Base-by-base conservation (phyloP, 139 green algal species). In the Micractinium sp. region DNA sequence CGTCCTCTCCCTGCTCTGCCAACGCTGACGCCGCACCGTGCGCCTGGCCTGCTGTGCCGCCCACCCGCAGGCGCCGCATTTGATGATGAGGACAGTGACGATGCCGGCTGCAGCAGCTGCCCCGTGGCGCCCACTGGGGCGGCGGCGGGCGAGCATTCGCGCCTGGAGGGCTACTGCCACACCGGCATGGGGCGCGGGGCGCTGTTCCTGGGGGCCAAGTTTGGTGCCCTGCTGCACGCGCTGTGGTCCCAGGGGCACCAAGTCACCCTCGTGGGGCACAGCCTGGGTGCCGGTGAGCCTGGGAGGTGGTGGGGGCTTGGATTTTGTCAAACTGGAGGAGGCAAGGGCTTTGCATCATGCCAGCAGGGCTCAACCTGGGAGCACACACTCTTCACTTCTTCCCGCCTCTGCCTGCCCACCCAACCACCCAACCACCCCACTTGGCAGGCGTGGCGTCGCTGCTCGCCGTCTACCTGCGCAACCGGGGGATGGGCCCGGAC, bases 211-310 rank as follows among this genome's bases (percentile, higher is more conserved):
- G 47, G 35, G 41, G 73, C n/a, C 35, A 74, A 82, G 38, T 91
- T 92, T 66, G 36, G 33, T 1, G 22, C 61, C 3, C 69, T 92
- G 35, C 86, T 92, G 36, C 27, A 18, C 19, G 41, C 47, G 63
- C 41, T 92, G 82, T 47, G 61, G 19, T 36, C 47, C 27, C 83
- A 86, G 67, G 82, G 85, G 0, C 47, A 63, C 33, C 29, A 23
- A 23, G 73, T 92, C 29, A 87, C 86, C 23, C 19, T 90, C 7
- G 78, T 90, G 39, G 90, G 90, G 18, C 90, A 92, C 85, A 85
- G 60, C 31, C 56, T 92, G 36, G 90, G 90, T 0, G 90, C 90
- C 56, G 90, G 90, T 75, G 78, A 41, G 36, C 31, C 18, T 53
- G 18, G 33, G 20, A 1, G 81, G 47, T 0, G 29, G 80, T n/a